Percentiles rank a stretch among this genome's conserved stretches.
Conservation (phyloP, 495 filamentous ascomycete genomes). For the Thozetella sp. region DNA sequence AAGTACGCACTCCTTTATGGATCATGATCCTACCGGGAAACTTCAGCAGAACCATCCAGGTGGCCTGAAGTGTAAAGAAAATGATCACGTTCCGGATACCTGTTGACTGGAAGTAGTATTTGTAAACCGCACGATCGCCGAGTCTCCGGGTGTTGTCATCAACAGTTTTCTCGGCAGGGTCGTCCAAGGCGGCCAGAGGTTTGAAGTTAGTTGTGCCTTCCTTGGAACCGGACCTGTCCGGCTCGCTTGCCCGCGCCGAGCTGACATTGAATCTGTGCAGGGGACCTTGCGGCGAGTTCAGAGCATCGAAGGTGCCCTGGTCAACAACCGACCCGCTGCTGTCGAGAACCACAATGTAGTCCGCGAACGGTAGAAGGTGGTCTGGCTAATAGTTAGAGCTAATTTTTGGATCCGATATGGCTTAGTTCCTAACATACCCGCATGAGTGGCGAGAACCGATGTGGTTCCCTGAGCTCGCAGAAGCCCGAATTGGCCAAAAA, state of each 20-base stretch:
- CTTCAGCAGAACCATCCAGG: background rate
- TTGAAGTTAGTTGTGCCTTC: no score
- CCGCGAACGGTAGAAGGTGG: slow-evolving; percentile 43
- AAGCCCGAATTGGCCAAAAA: slow-evolving; percentile 54
- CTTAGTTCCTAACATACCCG: slow-evolving; percentile 8
- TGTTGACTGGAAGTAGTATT: background rate
- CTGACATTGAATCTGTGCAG: no score
- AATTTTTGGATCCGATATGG: background rate
- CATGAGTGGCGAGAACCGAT: slow-evolving; percentile 43
- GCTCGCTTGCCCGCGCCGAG: no score
- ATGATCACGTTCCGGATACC: background rate
- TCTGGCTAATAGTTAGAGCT: slow-evolving; percentile 4
- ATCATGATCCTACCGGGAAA: background rate
- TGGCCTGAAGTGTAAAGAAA: background rate
- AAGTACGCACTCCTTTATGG: no score
- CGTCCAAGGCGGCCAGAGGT: background rate
- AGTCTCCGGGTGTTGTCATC: background rate
- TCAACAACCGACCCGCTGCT: no score
- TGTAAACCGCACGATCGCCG: background rate
- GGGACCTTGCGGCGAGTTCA: no score
- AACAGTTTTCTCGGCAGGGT: background rate
- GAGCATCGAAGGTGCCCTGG: no score
- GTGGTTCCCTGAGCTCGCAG: slow-evolving; percentile 48
- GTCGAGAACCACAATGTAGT: slow-evolving; percentile 22
- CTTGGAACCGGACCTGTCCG: no score